Conservation (phyloP, 2,329 filamentous ascomycete genomes). For the Alternaria incomplexa region DNA sequence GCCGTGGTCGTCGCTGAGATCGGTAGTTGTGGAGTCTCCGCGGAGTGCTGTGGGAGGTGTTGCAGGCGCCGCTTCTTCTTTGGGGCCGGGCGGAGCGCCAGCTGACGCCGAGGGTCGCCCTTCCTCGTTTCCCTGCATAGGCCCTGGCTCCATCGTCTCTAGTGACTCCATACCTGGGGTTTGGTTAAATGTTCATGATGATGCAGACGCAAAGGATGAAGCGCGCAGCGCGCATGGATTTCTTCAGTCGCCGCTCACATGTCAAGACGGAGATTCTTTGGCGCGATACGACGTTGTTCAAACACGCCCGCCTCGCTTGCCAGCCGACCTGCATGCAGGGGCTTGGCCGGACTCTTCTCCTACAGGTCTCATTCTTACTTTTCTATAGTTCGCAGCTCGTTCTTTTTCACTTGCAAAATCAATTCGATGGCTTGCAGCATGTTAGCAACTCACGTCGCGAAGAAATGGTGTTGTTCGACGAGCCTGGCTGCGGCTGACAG, state of each 20-base stretch:
- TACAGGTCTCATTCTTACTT: slow-evolving; percentile 2
- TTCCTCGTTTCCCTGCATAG: neutral
- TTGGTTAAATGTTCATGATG: slow-evolving; percentile 15
- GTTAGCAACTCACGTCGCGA: neutral
- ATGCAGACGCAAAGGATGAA: slow-evolving; percentile 2
- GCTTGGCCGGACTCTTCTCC: slow-evolving; percentile 2
- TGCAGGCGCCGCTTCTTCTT: neutral
- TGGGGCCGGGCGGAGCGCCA: slow-evolving; percentile 1
- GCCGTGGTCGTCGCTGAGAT: slow-evolving; percentile 34
- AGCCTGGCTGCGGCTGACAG: neutral
- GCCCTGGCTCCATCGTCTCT: slow-evolving; percentile 14
- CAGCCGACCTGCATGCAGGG: slow-evolving; percentile 24
- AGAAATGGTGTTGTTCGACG: neutral
- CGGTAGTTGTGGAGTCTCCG: slow-evolving; percentile 23
- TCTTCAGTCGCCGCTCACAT: slow-evolving; percentile 1
- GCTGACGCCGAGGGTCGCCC: neutral
- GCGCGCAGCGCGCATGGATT: slow-evolving; percentile 1
- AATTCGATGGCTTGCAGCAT: neutral
- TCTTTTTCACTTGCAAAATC: neutral
- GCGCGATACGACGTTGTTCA: neutral
- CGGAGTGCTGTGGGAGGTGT: slow-evolving; percentile 16
- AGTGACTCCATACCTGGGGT: slow-evolving; percentile 18
- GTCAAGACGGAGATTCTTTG: neutral
- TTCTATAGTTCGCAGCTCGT: neutral
- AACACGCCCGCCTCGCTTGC: slow-evolving; percentile 24